Percentiles rank a stretch among this genome's conserved stretches.
These are phyloP conservation scores for Fusarium dimerum DNA, from an alignment of 2,329 filamentous ascomycete species.

Conservation along the genomic window DNA sequence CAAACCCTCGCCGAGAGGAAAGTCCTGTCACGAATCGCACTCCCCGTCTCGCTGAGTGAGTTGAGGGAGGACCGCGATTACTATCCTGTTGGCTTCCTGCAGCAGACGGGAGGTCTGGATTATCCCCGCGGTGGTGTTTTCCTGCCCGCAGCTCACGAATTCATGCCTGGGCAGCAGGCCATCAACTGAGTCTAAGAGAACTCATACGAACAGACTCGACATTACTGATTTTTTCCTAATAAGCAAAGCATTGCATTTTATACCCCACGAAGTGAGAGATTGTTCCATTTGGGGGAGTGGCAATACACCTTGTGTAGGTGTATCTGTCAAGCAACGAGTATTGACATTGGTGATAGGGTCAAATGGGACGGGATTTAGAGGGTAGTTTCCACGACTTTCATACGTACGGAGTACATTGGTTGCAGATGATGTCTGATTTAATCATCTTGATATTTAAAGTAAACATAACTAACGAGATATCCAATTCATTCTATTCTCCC, in stretches of 20 bases:
- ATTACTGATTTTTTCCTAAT: no score
- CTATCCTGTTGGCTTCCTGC: slow-evolving; percentile 33
- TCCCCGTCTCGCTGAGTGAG: slow-evolving; percentile 34
- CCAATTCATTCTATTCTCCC: slow-evolving; percentile 13
- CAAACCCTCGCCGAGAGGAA: slow-evolving; percentile 35
- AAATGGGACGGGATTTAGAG: slow-evolving; percentile 16
- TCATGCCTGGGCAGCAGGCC: slow-evolving; percentile 9
- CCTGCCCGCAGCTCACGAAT: slow-evolving; percentile 8
- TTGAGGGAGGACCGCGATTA: slow-evolving; percentile 35
- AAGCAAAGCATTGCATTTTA: no score
- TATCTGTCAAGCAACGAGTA: no score
- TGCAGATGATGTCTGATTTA: slow-evolving; percentile 10
- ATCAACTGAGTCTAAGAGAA: no score
- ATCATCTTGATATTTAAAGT: slow-evolving; percentile 23
- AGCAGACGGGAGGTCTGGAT: slow-evolving; percentile 31
- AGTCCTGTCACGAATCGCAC: slow-evolving; percentile 33
- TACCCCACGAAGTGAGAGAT: no score
- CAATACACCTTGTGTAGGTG: no score
- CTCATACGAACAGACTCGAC: no score
- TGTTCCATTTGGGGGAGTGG: no score
- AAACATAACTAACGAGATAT: slow-evolving; percentile 17
- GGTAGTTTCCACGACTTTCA: slow-evolving; percentile 14
- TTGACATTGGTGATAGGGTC: neutral
- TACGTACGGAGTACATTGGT: slow-evolving; percentile 9
- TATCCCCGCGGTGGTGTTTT: slow-evolving; percentile 21